These are phyloP conservation scores for Astragalus membranaceus DNA, from an alignment of 306 rosid genomes.

Conservation along the genomic window DNA sequence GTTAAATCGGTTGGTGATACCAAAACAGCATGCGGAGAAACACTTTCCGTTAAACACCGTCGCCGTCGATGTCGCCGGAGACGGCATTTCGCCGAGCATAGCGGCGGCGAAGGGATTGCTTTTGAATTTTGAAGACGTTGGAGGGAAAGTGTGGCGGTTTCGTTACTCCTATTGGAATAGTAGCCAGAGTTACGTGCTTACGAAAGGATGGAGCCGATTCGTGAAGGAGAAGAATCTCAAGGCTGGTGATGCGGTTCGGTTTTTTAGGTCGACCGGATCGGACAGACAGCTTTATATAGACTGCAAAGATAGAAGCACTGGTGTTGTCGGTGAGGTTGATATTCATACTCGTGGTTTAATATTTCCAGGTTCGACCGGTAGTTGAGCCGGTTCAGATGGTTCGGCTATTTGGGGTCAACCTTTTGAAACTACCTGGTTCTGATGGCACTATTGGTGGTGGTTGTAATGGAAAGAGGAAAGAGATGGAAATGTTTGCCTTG, in stretches of 20 bases:
- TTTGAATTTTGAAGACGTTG: constrained; percentile 77
- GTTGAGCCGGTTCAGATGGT: constrained; percentile 68
- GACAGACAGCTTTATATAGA: constrained; percentile 71
- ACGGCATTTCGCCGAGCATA: neutral
- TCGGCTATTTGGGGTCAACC: constrained; percentile 84
- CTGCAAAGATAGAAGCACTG: constrained; percentile 36
- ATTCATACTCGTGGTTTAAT: neutral
- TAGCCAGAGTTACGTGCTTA: constrained; percentile 91
- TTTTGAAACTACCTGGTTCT: constrained; percentile 55
- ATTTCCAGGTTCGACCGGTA: constrained; percentile 36
- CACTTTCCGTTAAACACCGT: constrained; percentile 57
- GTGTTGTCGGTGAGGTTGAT: neutral
- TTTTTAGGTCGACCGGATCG: constrained; percentile 59
- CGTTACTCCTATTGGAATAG: constrained; percentile 98
- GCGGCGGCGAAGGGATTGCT: constrained; percentile 54
- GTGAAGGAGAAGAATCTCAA: constrained; percentile 79
- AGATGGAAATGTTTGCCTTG: constrained; percentile 52
- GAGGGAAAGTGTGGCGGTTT: constrained; percentile 96
- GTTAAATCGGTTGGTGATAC: constrained; percentile 79
- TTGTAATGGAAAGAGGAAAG: constrained; percentile 63
- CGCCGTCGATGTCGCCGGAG: constrained; percentile 12
- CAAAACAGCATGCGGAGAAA: constrained; percentile 95
- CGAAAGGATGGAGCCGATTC: constrained; percentile 98
- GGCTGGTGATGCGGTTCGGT: constrained; percentile 82
- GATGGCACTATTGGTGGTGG: constrained; percentile 27